These are phyloP conservation scores for Macrophomina phaseolina DNA, from an alignment of 2,329 filamentous ascomycete species.

Conservation along the genomic window DNA sequence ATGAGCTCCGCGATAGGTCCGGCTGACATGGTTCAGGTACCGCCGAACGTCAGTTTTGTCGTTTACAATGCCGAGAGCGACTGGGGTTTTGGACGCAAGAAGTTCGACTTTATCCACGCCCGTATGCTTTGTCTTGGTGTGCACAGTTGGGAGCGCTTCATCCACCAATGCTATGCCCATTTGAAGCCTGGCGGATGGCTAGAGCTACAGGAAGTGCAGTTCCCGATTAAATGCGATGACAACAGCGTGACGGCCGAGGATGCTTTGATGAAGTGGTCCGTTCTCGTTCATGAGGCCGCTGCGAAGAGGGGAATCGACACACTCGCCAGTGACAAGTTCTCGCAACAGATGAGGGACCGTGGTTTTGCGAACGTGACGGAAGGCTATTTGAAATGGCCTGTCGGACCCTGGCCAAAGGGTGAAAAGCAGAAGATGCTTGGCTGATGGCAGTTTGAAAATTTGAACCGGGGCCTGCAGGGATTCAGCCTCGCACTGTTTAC, in stretches of 20 bases:
- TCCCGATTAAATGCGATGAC: slow-evolving; percentile 26
- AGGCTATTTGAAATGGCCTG: slow-evolving; percentile 41
- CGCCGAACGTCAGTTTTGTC: slow-evolving; percentile 42
- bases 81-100: slow-evolving; percentile 57
- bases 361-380: slow-evolving; percentile 39
- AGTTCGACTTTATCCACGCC: slow-evolving; percentile 65
- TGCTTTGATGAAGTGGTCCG: slow-evolving; percentile 8
- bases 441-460: slow-evolving; percentile 20
- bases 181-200: slow-evolving; percentile 59
- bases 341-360: slow-evolving; percentile 39
- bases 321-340: slow-evolving; percentile 41
- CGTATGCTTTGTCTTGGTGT: slow-evolving; percentile 60
- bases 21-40: slow-evolving; percentile 37
- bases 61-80: slow-evolving; percentile 51
- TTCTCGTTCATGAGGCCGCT: slow-evolving; percentile 13
- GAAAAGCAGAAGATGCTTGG: slow-evolving; percentile 28
- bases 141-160: slow-evolving; percentile 58
- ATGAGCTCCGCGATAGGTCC: background rate
- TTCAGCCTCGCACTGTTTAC: slow-evolving; percentile 27
- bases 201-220: slow-evolving; percentile 53
- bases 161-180: slow-evolving; percentile 48
- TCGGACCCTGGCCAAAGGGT: slow-evolving; percentile 32
- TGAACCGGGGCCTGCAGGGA: slow-evolving; percentile 26
- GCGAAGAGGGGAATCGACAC: slow-evolving; percentile 30
- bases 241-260: slow-evolving; percentile 28